phyloP scores from a whole-genome alignment of 441 rosid genomes.

The Gossypium schwendimanii region DNA sequence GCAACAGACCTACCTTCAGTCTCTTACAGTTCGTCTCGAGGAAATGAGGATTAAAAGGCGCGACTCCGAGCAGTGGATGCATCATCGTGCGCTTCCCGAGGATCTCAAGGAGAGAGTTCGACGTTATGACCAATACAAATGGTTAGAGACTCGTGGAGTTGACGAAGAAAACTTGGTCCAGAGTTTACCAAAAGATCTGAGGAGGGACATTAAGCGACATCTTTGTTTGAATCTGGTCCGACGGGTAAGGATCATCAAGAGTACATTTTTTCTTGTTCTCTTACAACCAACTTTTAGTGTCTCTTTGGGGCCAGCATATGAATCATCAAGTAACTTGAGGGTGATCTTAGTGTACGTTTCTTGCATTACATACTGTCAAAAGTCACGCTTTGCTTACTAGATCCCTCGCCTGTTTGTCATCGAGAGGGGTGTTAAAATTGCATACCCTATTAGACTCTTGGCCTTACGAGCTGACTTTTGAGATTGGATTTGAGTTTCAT shows the following conservation, averaged over 20 bases:
- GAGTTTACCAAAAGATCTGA: constrained; percentile 82
- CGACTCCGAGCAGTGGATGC: constrained; percentile 97
- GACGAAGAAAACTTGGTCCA: constrained; percentile 66
- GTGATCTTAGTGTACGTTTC: not conserved
- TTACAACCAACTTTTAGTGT: not conserved
- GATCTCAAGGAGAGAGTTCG: constrained; percentile 60
- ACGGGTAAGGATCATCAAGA: constrained; percentile 44
- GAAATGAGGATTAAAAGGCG: constrained; percentile 97
- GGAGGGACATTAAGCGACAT: constrained; percentile 87
- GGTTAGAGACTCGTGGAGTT: constrained; percentile 73
- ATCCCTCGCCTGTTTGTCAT: not conserved
- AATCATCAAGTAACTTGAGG: not conserved
- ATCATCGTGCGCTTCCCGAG: constrained; percentile 76
- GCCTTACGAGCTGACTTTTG: not conserved
- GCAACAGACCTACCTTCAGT: constrained; percentile 76
- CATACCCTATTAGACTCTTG: not conserved
- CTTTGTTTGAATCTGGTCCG: constrained; percentile 85
- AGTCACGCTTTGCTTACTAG: not conserved
- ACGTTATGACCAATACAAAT: constrained; percentile 65
- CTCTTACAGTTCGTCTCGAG: constrained; percentile 79
- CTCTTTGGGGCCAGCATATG: not conserved
- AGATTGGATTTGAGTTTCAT: not conserved
- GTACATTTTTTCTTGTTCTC: not conserved
- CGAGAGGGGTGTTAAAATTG: not conserved
- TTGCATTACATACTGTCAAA: not conserved